A percentile compares a stretch with the other conserved stretches of the same genome.
phyloP scores from a whole-genome alignment of 1,284 basidiomycete genomes.

The Papiliotrema fonsecae region DNA sequence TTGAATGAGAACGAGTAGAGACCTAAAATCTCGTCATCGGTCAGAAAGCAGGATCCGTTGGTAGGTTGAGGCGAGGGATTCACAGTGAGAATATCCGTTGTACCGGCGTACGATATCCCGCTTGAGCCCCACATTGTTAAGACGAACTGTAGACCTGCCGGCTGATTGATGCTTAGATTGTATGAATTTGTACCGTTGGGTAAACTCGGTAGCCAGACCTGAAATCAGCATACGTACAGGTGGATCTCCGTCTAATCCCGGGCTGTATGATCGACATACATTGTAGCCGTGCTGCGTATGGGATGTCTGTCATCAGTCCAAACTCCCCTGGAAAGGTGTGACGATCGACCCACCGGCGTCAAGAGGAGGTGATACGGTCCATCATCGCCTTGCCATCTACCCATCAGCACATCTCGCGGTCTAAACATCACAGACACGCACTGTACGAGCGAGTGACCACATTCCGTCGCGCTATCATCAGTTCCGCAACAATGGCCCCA shows the following conservation, averaged over 20 bases:
- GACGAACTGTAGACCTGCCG: constrained; percentile 35
- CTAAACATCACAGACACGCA: constrained; percentile 7
- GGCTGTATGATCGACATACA: constrained; percentile 14
- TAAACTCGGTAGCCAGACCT: constrained; percentile 42
- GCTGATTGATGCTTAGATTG: constrained; percentile 33
- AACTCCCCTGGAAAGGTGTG: background rate
- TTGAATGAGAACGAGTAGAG: constrained; percentile 46
- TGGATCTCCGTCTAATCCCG: background rate
- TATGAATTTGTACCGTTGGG: constrained; percentile 28
- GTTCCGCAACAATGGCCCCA: background rate
- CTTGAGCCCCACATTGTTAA: constrained; percentile 44
- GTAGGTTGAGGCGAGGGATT: constrained; percentile 4
- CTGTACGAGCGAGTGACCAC: constrained; percentile 18
- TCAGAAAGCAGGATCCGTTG: constrained; percentile 32
- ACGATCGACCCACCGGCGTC: constrained; percentile 31
- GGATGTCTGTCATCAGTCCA: constrained; percentile 19
- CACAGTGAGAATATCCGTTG: constrained; percentile 43
- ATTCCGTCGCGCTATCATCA: constrained; percentile 18
- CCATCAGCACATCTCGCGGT: background rate
- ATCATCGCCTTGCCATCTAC: constrained; percentile 40
- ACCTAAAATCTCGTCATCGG: constrained; percentile 28
- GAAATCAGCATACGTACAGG: too few relatives aligned
- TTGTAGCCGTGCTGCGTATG: constrained; percentile 42
- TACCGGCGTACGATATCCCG: constrained; percentile 40
- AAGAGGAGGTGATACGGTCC: constrained; percentile 45